These are phyloP conservation scores for Protomyces gravidus DNA, from an alignment of 1,139 yeast species.

Conservation along the genomic window DNA sequence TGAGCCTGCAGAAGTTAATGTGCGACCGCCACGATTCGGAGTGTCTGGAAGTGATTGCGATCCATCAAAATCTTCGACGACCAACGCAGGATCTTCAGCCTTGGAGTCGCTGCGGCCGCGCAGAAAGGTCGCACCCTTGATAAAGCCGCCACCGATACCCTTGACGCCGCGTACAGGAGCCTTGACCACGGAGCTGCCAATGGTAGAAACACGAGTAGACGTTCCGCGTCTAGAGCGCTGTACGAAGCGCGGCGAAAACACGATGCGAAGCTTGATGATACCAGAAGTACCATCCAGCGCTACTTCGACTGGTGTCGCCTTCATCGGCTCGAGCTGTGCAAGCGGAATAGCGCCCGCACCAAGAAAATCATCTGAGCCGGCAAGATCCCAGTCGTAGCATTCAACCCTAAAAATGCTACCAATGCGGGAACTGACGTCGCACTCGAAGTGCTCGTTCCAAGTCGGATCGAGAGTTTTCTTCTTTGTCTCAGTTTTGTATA, in stretches of 20 bases:
- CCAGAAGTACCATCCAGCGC: constrained; percentile 54
- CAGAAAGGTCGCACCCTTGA: constrained; percentile 33
- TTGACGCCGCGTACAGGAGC: constrained; percentile 38
- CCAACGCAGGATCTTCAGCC: constrained; percentile 18
- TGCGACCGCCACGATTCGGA: constrained; percentile 30
- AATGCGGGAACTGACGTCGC: constrained; percentile 56
- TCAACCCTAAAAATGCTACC: constrained; percentile 57
- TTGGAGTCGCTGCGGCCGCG: constrained; percentile 10
- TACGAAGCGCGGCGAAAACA: constrained; percentile 68
- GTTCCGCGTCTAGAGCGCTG: constrained; percentile 41
- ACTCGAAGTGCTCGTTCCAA: constrained; percentile 66
- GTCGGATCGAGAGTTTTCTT: constrained; percentile 84
- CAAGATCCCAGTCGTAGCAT: constrained; percentile 88
- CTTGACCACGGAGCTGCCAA: constrained; percentile 35
- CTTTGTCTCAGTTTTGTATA: constrained; percentile 68
- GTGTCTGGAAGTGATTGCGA: neutral
- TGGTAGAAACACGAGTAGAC: constrained; percentile 28
- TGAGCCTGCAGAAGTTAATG: constrained; percentile 7
- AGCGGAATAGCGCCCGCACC: constrained; percentile 64
- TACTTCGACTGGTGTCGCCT: constrained; percentile 52
- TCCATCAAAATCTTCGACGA: constrained; percentile 32
- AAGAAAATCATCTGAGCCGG: constrained; percentile 69
- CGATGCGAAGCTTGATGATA: constrained; percentile 52
- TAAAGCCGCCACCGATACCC: constrained; percentile 35
- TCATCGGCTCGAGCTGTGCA: constrained; percentile 56